Evolutionary conservation across 768 basidiomycete species (phyloP).

Genomic region (Boletus pseudo-olivaceus): DNA sequence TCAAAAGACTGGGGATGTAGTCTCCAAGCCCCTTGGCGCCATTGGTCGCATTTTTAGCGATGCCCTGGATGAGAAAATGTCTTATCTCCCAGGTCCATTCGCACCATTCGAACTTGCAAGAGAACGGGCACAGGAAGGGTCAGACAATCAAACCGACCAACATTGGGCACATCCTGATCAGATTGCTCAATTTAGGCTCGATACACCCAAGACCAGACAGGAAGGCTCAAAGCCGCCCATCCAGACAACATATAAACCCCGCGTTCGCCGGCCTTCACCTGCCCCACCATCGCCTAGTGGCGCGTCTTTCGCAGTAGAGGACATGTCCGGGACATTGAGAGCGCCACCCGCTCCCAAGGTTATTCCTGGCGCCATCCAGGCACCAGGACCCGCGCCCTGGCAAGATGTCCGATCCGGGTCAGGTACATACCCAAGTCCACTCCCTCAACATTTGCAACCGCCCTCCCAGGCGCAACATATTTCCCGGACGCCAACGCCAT

Average conservation of each 20-base stretch:
- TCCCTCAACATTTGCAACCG: constrained; percentile 32
- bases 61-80: constrained; percentile 68
- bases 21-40: constrained; percentile 87
- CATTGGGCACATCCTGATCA: constrained; percentile 42
- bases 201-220: constrained; percentile 26
- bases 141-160: constrained; percentile 30
- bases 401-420: constrained; percentile 28
- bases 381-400: constrained; percentile 49
- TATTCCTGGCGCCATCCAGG: constrained; percentile 46
- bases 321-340: constrained; percentile 38
- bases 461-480: constrained; percentile 51
- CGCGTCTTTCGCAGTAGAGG: constrained; percentile 35
- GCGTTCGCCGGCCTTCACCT: constrained; percentile 57
- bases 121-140: constrained; percentile 42
- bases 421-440: constrained; percentile 12
- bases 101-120: constrained; percentile 62
- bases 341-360: constrained; percentile 1
- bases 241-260: constrained; percentile 73
- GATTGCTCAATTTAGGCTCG: constrained; percentile 23
- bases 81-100: constrained; percentile 66
- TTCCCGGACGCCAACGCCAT: constrained; percentile 69
- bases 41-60: constrained; percentile 86
- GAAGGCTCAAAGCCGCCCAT: constrained; percentile 28
- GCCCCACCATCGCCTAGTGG: constrained; percentile 25
- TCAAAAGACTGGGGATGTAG: constrained; percentile 86